Evolutionary conservation across 257 asterid species (phyloP).

Genomic region (Ajuga chamaepitys): DNA sequence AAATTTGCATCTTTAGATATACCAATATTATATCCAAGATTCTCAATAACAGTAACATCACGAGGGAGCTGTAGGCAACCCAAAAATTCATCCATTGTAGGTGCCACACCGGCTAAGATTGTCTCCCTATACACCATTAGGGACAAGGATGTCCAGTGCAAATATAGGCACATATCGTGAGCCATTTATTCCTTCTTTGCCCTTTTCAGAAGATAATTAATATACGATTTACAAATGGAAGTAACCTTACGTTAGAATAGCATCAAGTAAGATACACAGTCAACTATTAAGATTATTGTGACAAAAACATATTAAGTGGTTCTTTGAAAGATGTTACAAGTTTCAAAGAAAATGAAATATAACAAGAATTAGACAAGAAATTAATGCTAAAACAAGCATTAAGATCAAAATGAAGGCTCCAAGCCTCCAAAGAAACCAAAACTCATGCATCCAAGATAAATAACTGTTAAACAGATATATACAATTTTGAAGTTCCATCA

Average conservation of each 20-base stretch:
- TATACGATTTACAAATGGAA: neutral
- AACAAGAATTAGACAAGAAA: neutral
- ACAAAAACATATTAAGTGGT: neutral
- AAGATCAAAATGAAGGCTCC: neutral
- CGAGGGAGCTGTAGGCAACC: conserved; percentile 87
- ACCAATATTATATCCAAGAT: conserved; percentile 46
- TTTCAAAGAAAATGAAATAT: neutral
- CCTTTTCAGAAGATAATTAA: neutral
- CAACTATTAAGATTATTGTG: conserved; percentile 1
- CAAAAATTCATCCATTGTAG: conserved; percentile 70
- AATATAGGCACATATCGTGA: conserved; percentile 16
- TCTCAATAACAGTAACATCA: conserved; percentile 59
- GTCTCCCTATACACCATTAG: conserved; percentile 83
- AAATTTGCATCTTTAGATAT: conserved; percentile 45
- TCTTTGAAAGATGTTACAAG: neutral
- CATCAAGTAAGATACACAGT: neutral
- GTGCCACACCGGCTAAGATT: conserved; percentile 63
- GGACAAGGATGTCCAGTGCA: conserved; percentile 89
- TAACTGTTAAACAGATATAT: neutral
- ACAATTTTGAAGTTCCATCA: neutral
- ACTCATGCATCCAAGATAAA: neutral
- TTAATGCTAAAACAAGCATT: neutral
- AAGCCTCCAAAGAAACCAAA: too few species aligned
- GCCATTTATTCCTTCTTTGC: conserved; percentile 15
- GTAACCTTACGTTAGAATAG: neutral